These are phyloP conservation scores for Erodium trifolium DNA, from an alignment of 441 rosid species.

Conservation along the genomic window DNA sequence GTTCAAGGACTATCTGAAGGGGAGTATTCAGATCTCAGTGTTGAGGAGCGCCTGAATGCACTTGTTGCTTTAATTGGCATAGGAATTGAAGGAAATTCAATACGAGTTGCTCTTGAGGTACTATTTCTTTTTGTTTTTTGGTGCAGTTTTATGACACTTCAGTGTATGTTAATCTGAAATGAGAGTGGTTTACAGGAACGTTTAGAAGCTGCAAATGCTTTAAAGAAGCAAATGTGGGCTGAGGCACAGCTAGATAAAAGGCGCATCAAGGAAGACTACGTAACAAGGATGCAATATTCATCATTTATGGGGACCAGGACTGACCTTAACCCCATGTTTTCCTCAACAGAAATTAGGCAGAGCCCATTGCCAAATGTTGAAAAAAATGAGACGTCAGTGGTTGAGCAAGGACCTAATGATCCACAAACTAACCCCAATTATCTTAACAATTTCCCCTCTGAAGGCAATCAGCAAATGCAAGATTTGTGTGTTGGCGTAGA, in stretches of 20 bases:
- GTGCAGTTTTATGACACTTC: not conserved
- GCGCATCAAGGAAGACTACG: slow-evolving; percentile 64
- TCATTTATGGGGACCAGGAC: slow-evolving; percentile 38
- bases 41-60: slow-evolving; percentile 74
- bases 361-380: slow-evolving; percentile 40
- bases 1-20: slow-evolving; percentile 79
- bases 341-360: slow-evolving; percentile 38
- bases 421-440: slow-evolving; percentile 42
- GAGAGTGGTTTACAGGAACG: slow-evolving; percentile 52
- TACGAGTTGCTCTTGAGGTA: slow-evolving; percentile 67
- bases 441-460: slow-evolving; percentile 31
- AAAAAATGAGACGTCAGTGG: slow-evolving; percentile 37
- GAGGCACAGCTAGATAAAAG: slow-evolving; percentile 90
- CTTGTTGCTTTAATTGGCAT: slow-evolving; percentile 64
- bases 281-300: slow-evolving; percentile 41
- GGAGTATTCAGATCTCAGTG: slow-evolving; percentile 62
- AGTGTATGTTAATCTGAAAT: slow-evolving; percentile 22
- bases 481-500: slow-evolving; percentile 48
- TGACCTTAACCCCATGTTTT: slow-evolving; percentile 34
- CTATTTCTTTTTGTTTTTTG: slow-evolving; percentile 18
- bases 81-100: slow-evolving; percentile 67
- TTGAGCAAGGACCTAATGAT: slow-evolving; percentile 34
- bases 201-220: slow-evolving; percentile 69
- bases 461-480: slow-evolving; percentile 47
- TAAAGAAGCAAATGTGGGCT: slow-evolving; percentile 88